Conservation (phyloP, 805 yeast genomes). For the Lachancea mirantina region DNA sequence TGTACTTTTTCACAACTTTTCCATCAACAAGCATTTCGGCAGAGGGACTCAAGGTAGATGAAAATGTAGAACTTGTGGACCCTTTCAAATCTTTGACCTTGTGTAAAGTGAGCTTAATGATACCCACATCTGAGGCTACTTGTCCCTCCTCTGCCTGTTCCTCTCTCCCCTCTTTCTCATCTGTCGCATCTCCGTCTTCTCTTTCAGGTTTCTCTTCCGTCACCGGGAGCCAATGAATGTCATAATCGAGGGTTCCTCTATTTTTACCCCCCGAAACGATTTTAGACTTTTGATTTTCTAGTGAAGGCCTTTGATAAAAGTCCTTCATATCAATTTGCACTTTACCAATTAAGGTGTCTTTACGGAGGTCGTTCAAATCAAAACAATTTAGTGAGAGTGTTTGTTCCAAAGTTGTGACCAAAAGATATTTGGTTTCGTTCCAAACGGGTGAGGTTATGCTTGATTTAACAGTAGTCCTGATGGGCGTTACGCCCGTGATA, state of each 20-base stretch:
- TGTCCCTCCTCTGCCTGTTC: conserved; percentile 26
- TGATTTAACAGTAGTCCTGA: conserved; percentile 52
- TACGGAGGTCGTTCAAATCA: conserved; percentile 50
- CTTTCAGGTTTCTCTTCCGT: background rate
- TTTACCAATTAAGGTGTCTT: conserved; percentile 45
- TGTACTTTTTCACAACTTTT: conserved; percentile 46
- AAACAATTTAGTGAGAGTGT: conserved; percentile 48
- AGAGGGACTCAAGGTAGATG: conserved; percentile 46
- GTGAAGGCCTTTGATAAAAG: conserved; percentile 45
- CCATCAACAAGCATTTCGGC: conserved; percentile 60
- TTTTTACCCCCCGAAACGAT: conserved; percentile 38
- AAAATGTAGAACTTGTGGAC: conserved; percentile 42
- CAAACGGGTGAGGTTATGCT: conserved; percentile 51
- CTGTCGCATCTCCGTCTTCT: conserved; percentile 12
- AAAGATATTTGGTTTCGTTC: conserved; percentile 56
- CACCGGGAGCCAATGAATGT: conserved; percentile 38
- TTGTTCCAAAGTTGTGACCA: conserved; percentile 51
- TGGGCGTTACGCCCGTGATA: conserved; percentile 31
- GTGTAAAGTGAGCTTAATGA: conserved; percentile 55
- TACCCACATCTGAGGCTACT: conserved; percentile 65
- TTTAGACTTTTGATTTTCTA: conserved; percentile 21
- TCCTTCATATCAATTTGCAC: conserved; percentile 51
- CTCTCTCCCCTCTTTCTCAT: conserved; percentile 18
- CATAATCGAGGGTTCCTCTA: conserved; percentile 55
- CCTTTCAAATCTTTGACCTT: conserved; percentile 53